Base-by-base conservation (phyloP, 1,284 basidiomycete genomes). In the Coriolopsis trogii region DNA sequence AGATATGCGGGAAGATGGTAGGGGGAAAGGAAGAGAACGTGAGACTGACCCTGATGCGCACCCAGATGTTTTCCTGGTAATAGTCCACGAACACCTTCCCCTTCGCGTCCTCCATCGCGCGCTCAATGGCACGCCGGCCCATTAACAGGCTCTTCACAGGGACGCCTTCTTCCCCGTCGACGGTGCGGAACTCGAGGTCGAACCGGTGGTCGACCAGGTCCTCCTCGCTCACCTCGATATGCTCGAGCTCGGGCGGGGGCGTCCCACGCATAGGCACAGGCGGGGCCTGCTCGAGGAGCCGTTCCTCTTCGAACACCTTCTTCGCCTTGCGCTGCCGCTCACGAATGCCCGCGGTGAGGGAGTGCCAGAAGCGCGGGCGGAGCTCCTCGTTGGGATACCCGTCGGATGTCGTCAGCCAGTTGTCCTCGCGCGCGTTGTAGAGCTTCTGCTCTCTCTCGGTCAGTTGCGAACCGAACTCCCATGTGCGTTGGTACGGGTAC, bases 401-500 rank as follows among this genome's bases (percentile, higher is more conserved):
- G 26, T 20, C 6, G 33, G 34, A 9, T 46, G 31, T 23, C n/a
- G 23, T 26, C 34, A 21, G 18, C 56, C 56, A 54, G 8, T 37
- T 6, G 46, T 54, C 52, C 46, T 54, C 38, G 18, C 49, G 49
- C 10, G 37, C 25, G 29, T 48, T 21, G 40, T 40, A 58, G 28
- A 41, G n/a, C 9, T 37, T 4, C 10, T 25, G 18, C 49, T 58
- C 52, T 16, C 31, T 6, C 33, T 15, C 12, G 4, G 21, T 8
- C 16, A 45, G 16, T n/a, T 10, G n/a, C 18, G 41, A 43, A 4
- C 7, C 13, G 25, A 47, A 37, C 30, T 26, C 20, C 49, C 49
- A 58, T 8, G 33, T 9, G n/a, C 49, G 46, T 25, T 24, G n/a
- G 39, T 58, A 58, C 9, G 56, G 56, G 45, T 58, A 58, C 18